Evolutionary conservation across 345 rosid species (phyloP), one percentile per base, ranked within the genome.

Genomic region (Cochlearia excelsa): DNA sequence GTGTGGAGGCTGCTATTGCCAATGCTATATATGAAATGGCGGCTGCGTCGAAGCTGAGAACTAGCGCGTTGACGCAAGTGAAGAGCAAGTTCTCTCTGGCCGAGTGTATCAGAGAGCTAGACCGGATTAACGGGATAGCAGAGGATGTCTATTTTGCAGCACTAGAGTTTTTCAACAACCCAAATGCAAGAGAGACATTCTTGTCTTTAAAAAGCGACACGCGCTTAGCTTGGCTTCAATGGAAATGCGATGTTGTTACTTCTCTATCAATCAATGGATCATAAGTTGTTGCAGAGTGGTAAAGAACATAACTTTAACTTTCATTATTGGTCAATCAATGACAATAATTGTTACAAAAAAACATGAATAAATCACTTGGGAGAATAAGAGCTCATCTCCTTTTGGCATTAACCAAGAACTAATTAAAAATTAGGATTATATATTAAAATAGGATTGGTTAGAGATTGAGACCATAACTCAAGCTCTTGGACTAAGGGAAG

Each of bases 321-420:
- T 16, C 23, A 16, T 16, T 16, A 16, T 16, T 16, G 23, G 23
- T 16, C 23, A 16, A 16, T 16, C 23, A 16, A 16, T 16, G 23
- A 16, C 23, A 16, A 16, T 16, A 16, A 16, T 16, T 16, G 23
- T 16, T 16, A 16, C 23, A 16, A 16, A 50, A 51, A 50, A 43
- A 56, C 59, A 63, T 57, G 42, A 52, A 56, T 63, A 30, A 56
- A 43, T 44, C 9, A 69, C 64, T 65, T 63, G 75, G 84, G 89
- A 84, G 95, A 90, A 82, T 81, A 81, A 87, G 94, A 77, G 61
- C 71, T 79, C 84, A 89, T 90, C 97, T 95, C 73, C 67, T 30
- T 67, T 46, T 3, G 23, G 61, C 65, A 56, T 75, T 43, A 16
- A 16, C 23, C 23, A 16, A 16, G 23, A 16, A 16, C 23, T 16